A percentile compares a stretch with the other conserved stretches of the same genome.
Conservation (phyloP, 345 rosid genomes). For the Eucalyptus lansdowneana region DNA sequence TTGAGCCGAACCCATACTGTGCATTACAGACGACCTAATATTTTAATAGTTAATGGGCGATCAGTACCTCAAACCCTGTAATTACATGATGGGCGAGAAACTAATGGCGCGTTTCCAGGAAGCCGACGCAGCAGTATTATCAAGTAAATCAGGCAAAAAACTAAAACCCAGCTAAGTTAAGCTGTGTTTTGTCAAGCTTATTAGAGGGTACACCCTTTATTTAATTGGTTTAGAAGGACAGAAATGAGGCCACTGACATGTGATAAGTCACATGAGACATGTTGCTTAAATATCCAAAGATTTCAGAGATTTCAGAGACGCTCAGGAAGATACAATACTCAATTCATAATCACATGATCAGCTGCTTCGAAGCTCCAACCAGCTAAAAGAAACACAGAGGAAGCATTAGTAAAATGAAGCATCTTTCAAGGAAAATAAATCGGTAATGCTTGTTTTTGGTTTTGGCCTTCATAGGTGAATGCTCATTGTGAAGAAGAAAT, state of each 20-base stretch:
- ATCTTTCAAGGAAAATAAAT: not conserved
- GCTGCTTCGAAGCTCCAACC: constrained; percentile 16
- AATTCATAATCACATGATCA: constrained; percentile 24
- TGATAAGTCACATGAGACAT: constrained; percentile 23
- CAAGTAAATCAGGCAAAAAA: not conserved
- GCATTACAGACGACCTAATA: not conserved
- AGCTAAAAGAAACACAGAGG: not conserved
- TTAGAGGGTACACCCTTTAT: not conserved
- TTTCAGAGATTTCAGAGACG: constrained; percentile 4
- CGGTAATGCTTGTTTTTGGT: not conserved
- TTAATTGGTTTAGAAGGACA: not conserved
- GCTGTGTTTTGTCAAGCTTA: not conserved
- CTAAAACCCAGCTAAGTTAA: constrained; percentile 7
- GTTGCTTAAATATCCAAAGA: not conserved
- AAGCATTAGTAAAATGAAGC: not conserved
- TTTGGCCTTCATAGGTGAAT: not conserved
- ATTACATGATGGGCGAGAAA: not conserved
- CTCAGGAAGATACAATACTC: constrained; percentile 7
- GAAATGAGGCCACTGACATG: constrained; percentile 12
- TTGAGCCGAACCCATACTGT: not conserved
- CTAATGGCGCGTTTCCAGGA: not conserved
- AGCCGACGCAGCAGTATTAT: not conserved
- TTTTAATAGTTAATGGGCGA: not conserved
- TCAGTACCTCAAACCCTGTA: not conserved
- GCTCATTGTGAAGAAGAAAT: not conserved